Evolutionary conservation across 2,329 filamentous ascomycete species (phyloP), one percentile per base, ranked within the genome.

Genomic region (Myotisia sp.): DNA sequence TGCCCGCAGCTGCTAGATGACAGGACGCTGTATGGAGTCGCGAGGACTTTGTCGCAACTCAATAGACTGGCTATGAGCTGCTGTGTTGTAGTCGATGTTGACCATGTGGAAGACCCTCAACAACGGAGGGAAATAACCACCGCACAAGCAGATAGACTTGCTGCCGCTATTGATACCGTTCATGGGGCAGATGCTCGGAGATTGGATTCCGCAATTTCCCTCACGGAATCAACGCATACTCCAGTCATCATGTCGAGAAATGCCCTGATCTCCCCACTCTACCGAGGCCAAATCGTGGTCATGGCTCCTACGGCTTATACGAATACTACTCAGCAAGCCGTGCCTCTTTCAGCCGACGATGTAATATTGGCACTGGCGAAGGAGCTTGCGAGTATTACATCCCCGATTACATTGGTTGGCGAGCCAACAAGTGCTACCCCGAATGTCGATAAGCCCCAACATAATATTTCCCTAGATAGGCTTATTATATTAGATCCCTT

Each of bases 401-500:
- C 68, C 5, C 44, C 50, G 6, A 47, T 55, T 9, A 47, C 53
- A 21, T 52, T 55, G 2, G 58, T 64, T 5, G 63, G 67, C 34
- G 60, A 67, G 37, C 57, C 60, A 3, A 44, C 47, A 27, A 44
- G 51, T 27, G 57, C 53, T 8, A 58, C 50, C 21, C 52, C 59
- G 40, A 58, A 56, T 33, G 53, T 61, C 30, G 46, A 47, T 35
- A 50, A 50, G 31, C 52, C 65, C 2, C 60, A 60, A 36, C 66
- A 68, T 19, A 57, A 73, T 39, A 70, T 77, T 1, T 70, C 71
- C 0, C 60, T 98, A 4, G 87, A 95, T 51, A 72, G 87, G 22
- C 67, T 98, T 26, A 92, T 98, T 41, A 64, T 98, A 18, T 67
- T 98, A 5, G 90, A 98, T 53, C 76, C 82, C 0, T 60, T 85